Evolutionary conservation across 164 flowering plant species (phyloP).

Genomic region (Litsea cubeba): DNA sequence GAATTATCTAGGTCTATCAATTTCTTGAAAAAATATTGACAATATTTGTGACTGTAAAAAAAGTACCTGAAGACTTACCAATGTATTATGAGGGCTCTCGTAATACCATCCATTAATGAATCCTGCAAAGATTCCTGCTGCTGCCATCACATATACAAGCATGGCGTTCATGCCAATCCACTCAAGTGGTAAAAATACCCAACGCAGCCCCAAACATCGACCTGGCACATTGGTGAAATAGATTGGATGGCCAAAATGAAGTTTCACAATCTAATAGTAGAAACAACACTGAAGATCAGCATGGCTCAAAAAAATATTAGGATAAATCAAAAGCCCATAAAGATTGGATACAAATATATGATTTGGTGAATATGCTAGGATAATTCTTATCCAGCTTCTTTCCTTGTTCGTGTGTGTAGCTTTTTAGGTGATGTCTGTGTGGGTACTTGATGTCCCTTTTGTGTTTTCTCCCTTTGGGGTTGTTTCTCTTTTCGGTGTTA

Average conservation of each 20-base stretch:
- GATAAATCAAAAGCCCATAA: neutral
- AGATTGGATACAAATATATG: neutral
- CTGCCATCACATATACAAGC: constrained; percentile 94
- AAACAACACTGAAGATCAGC: neutral
- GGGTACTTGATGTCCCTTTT: too few species aligned
- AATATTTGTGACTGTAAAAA: neutral
- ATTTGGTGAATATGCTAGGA: neutral
- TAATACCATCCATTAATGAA: constrained; percentile 93
- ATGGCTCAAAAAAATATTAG: too few species aligned
- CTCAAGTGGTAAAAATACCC: constrained; percentile 63
- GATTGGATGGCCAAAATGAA: neutral
- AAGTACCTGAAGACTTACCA: constrained; percentile 36
- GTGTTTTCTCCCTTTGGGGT: too few species aligned
- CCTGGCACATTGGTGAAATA: constrained; percentile 34
- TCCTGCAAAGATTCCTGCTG: constrained; percentile 86
- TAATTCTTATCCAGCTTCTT: too few species aligned
- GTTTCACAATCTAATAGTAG: neutral
- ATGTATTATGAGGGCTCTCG: constrained; percentile 63
- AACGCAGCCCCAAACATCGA: constrained; percentile 53
- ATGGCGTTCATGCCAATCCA: constrained; percentile 99
- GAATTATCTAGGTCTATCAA: too few species aligned
- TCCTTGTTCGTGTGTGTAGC: too few species aligned
- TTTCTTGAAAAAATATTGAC: too few species aligned
- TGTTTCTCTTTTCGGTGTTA: too few species aligned
- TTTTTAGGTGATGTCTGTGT: too few species aligned